Evolutionary conservation across 2,329 filamentous ascomycete species (phyloP).

Genomic region (Byssoonygena ceratinophila): DNA sequence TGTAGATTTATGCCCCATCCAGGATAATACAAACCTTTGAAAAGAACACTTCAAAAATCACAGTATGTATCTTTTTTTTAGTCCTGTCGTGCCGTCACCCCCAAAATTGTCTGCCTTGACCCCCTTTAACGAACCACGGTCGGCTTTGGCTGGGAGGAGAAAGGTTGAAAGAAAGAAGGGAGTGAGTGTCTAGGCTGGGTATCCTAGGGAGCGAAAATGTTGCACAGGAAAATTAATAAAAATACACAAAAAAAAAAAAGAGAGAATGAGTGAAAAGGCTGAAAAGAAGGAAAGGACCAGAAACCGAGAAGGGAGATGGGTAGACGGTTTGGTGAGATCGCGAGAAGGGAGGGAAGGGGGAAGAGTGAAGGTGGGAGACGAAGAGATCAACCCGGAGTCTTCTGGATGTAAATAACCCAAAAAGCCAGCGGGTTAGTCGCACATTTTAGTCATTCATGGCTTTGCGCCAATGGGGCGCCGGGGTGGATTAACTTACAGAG

Average conservation of each 20-base stretch:
- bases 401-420: conserved; percentile 1
- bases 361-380: conserved; percentile 15
- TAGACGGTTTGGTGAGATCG: conserved; percentile 11
- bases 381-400: conserved; percentile 15
- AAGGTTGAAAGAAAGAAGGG: neutral
- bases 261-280: conserved; percentile 1
- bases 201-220: neutral
- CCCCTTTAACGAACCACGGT: conserved; percentile 1
- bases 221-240: neutral
- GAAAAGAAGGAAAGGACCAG: conserved; percentile 17
- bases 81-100: neutral
- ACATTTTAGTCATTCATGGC: conserved; percentile 7
- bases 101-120: conserved; percentile 11
- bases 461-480: conserved; percentile 10
- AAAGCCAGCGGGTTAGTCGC: conserved; percentile 6
- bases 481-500: conserved; percentile 3
- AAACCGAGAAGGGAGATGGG: conserved; percentile 19
- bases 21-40: neutral
- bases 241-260: conserved; percentile 5
- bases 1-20: neutral
- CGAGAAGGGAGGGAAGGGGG: conserved; percentile 1
- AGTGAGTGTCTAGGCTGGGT: neutral
- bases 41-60: neutral
- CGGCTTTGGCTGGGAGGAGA: conserved; percentile 4
- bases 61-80: neutral